phyloP scores from a whole-genome alignment of 164 flowering plant species.

The Protea cynaroides region DNA sequence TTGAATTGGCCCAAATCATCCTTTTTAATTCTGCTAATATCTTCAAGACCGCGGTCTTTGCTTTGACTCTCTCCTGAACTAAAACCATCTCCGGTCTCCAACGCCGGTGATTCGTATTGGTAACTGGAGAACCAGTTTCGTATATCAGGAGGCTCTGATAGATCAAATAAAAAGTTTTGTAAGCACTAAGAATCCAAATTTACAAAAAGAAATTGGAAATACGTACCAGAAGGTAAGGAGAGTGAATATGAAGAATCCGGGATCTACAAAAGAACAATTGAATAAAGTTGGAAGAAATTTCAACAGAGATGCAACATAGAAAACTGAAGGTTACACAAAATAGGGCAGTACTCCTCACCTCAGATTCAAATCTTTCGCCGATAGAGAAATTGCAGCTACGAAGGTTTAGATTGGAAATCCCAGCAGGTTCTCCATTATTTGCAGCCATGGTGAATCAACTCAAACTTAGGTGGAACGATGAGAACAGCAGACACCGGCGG shows the following conservation, averaged over 20 bases:
- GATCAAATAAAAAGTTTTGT: too few species aligned
- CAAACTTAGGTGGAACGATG: too few species aligned
- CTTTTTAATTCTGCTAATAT: background rate
- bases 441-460: slow-evolving; percentile 1
- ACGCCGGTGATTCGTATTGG: slow-evolving; percentile 37
- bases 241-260: slow-evolving; percentile 5
- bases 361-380: background rate
- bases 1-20: background rate
- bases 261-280: slow-evolving; percentile 2
- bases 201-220: too few species aligned
- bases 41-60: background rate
- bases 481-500: too few species aligned
- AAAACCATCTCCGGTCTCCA: slow-evolving; percentile 16
- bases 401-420: background rate
- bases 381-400: background rate
- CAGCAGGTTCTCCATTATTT: background rate
- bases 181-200: background rate
- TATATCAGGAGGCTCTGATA: slow-evolving; percentile 61
- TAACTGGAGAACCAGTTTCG: slow-evolving; percentile 59
- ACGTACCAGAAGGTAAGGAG: slow-evolving; percentile 8
- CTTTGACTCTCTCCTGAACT: slow-evolving; percentile 3
- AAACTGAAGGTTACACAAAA: too few species aligned
- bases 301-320: too few species aligned
- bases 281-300: background rate
- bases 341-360: slow-evolving; percentile 3